phyloP scores from a whole-genome alignment of 306 rosid species.

The Cicer yamashitae region DNA sequence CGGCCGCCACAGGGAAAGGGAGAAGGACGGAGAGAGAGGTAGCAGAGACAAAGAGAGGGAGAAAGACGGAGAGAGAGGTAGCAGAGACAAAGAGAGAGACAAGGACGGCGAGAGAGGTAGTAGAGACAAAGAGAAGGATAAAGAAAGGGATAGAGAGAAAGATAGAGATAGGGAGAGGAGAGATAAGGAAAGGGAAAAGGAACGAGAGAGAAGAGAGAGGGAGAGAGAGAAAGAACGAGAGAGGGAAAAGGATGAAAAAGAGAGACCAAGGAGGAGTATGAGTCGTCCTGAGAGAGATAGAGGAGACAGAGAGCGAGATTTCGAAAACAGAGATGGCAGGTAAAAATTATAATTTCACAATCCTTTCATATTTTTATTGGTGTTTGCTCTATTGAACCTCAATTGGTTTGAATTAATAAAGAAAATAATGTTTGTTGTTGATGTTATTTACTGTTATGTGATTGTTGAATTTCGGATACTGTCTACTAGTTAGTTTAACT shows the following conservation, averaged over 20 bases:
- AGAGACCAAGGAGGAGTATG: slow-evolving; percentile 63
- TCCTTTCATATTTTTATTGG: neutral
- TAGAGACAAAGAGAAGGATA: slow-evolving; percentile 35
- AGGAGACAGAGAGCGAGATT: slow-evolving; percentile 78
- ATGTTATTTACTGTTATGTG: neutral
- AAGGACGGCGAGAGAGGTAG: slow-evolving; percentile 36
- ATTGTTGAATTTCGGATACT: neutral
- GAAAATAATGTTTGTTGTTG: neutral
- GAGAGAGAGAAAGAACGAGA: slow-evolving; percentile 54
- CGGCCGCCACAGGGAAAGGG: slow-evolving; percentile 63
- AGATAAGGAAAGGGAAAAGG: slow-evolving; percentile 61
- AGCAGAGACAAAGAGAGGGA: slow-evolving; percentile 38
- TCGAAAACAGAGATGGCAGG: slow-evolving; percentile 76
- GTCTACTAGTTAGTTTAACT: neutral
- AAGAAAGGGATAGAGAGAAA: slow-evolving; percentile 38
- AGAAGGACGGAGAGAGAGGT: slow-evolving; percentile 52
- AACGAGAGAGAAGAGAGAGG: slow-evolving; percentile 39
- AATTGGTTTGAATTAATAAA: neutral
- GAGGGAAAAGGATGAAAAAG: slow-evolving; percentile 58
- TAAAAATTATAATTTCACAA: slow-evolving; percentile 36
- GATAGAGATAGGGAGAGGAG: slow-evolving; percentile 59
- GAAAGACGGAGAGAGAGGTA: slow-evolving; percentile 39
- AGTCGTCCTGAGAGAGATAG: slow-evolving; percentile 69
- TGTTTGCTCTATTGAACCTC: neutral
- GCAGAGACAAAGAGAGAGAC: slow-evolving; percentile 40